phyloP scores from a whole-genome alignment of 768 basidiomycete genomes.

The Russula brevipes region DNA sequence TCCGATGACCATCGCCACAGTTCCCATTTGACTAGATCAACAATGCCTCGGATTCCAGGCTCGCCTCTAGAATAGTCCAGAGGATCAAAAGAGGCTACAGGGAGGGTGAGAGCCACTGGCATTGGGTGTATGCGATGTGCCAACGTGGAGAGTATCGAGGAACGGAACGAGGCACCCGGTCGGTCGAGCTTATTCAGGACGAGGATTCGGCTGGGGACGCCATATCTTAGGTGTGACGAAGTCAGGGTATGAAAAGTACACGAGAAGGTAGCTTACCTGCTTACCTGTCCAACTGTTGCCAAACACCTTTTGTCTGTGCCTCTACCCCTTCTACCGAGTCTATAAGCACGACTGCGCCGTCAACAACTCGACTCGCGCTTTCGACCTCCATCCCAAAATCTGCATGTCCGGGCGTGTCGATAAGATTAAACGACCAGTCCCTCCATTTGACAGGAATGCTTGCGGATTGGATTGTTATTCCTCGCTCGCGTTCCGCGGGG shows the following conservation, averaged over 20 bases:
- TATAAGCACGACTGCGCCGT: slow-evolving; percentile 82
- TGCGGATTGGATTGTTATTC: slow-evolving; percentile 89
- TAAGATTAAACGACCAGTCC: slow-evolving; percentile 78
- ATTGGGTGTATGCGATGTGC: slow-evolving; percentile 70
- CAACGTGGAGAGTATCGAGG: slow-evolving; percentile 67
- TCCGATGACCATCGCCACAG: slow-evolving; percentile 67
- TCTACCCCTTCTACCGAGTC: slow-evolving; percentile 92
- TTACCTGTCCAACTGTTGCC: slow-evolving; percentile 82
- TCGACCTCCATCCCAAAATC: slow-evolving; percentile 98
- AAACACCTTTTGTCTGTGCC: slow-evolving; percentile 85
- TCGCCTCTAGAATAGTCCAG: slow-evolving; percentile 64
- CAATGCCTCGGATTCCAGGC: slow-evolving; percentile 78
- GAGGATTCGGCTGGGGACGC: slow-evolving; percentile 70
- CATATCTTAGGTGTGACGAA: slow-evolving; percentile 48
- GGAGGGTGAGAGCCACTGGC: slow-evolving; percentile 64
- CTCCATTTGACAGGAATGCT: slow-evolving; percentile 88
- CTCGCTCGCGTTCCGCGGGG: slow-evolving; percentile 83
- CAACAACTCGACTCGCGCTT: slow-evolving; percentile 84
- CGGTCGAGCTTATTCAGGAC: slow-evolving; percentile 89
- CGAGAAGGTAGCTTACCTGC: slow-evolving; percentile 32
- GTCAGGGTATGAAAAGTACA: background rate
- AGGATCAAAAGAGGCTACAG: slow-evolving; percentile 71
- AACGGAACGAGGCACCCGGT: slow-evolving; percentile 73
- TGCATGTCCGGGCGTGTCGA: slow-evolving; percentile 89
- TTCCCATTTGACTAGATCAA: slow-evolving; percentile 81